Evolutionary conservation across 2,329 filamentous ascomycete species (phyloP), one percentile per base, ranked within the genome.

Genomic region (Hymenoscyphus repandus): DNA sequence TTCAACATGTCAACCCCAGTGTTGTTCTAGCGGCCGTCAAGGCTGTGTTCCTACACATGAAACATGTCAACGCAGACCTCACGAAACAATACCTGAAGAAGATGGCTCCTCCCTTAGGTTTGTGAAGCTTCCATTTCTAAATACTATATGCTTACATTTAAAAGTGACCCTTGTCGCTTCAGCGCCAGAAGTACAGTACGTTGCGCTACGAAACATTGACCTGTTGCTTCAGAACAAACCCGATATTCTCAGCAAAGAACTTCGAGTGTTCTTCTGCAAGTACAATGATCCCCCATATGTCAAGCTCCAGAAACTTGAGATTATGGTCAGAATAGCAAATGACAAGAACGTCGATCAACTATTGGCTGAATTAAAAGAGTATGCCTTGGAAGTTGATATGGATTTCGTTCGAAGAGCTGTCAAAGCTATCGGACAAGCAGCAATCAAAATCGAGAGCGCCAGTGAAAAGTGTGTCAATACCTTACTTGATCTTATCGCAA

Each of bases 251-350:
- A 95, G 89, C 76, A 97, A 97, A 70, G 93, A 99, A 70, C 83
- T 99, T 64, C 83, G 93, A 40, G 93, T 99, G 7, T 99, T 99
- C 74, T 99, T 99, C 74, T 99, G 93, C 85, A 99, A 99, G 73
- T 99, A 99, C 74, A 97, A 97, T 67, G 93, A 99, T 62, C 92
- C 93, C 1, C 90, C 90, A 18, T 99, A 99, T 68, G 85, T 99
- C 63, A 99, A 99, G 70, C 83, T 99, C 53, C 88, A 96, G 67
- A 99, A 99, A 68, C 80, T 99, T 45, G 93, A 99, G 68, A 97
- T 97, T 57, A 97, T 99, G 93, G 92, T 99, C 43, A 85, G 93
- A 69, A 97, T 99, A 83, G 90, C 92, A 54, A 97, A 96, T 71
- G 91, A 96, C 61, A 87, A 86, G 66, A 99, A 97, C 66, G 92